Evolutionary conservation across 345 rosid genomes (phyloP).

Genomic region (Rhodamnia argentea): DNA sequence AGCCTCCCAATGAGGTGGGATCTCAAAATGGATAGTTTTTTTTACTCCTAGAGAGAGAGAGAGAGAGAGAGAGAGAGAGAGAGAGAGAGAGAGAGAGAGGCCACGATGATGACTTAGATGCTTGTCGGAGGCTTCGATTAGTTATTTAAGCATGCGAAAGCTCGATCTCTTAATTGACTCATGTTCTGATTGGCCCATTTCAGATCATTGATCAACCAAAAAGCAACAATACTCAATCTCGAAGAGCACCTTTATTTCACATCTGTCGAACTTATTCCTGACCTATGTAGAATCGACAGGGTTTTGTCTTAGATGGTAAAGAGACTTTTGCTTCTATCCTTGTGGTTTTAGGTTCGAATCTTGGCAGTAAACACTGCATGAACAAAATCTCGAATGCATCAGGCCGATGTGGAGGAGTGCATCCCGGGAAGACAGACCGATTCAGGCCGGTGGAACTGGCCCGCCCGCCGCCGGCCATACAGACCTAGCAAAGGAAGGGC

Average conservation of each 20-base stretch:
- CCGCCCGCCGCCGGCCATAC: neutral
- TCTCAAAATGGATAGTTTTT: neutral
- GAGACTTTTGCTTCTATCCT: neutral
- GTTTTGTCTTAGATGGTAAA: neutral
- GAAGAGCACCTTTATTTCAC: neutral
- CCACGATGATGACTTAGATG: neutral
- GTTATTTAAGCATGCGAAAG: neutral
- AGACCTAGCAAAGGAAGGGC: neutral
- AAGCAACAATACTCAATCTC: neutral
- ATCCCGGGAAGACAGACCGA: neutral
- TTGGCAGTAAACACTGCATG: neutral
- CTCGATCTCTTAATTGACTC: neutral
- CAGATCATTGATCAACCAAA: neutral
- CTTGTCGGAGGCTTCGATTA: neutral
- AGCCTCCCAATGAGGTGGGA: no score
- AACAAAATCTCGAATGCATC: neutral
- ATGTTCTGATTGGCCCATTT: neutral
- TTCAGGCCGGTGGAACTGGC: neutral
- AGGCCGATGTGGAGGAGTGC: neutral
- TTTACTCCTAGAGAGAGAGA: neutral
- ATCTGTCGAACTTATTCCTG: neutral
- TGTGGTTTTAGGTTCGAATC: neutral
- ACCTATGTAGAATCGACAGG: neutral
- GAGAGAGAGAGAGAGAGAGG: neutral
- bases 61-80: no score